Base-by-base conservation (phyloP, 2,329 filamentous ascomycete species). In the Fusarium xyrophilum region DNA sequence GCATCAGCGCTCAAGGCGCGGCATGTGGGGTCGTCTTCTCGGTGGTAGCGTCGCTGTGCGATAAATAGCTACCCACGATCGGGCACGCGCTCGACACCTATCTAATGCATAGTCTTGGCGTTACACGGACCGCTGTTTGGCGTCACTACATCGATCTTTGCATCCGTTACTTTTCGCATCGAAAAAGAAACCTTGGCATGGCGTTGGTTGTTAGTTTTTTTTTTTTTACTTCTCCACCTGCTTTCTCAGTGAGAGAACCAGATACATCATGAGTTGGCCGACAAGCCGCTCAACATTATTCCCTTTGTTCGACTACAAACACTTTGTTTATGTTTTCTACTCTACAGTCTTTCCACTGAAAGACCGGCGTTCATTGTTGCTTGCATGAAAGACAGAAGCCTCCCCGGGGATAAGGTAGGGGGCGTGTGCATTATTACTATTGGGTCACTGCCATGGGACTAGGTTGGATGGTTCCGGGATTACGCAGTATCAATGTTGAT, bases 1-100 rank as follows among this genome's bases (percentile, higher is more conserved):
- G 79, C 82, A 84, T 53, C 81, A 80, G 61, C 80, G 82, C 52
- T 47, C 70, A 28, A 59, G 60, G 56, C 81, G 83, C 39, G 83
- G 85, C 66, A 81, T 87, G 78, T 84, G 85, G 76, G 83, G 82
- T 35, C 83, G 85, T 42, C 80, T 87, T 62, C 84, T 87, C 62
- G 83, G 83, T 46, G 80, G 79, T 52, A 76, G 79, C 53, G 79
- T 82, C 66, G 73, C 78, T 60, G 78, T 79, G 69, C 80, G 81
- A 76, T 82, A 67, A 68, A 65, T 43, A 19, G 46, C 30, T 48
- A 46, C 27, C 33, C 56, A 40, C 42, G 43, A 28, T 48, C 28
- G 23, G 54, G 52, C 56, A 60, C 52, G 12, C 40, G 47, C 39
- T 60, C 44, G 33, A 62, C 46, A 63, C 33, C 48, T 71, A 61